Conservation (phyloP, 2,329 filamentous ascomycete genomes). For the Pseudogymnoascus sp. region DNA sequence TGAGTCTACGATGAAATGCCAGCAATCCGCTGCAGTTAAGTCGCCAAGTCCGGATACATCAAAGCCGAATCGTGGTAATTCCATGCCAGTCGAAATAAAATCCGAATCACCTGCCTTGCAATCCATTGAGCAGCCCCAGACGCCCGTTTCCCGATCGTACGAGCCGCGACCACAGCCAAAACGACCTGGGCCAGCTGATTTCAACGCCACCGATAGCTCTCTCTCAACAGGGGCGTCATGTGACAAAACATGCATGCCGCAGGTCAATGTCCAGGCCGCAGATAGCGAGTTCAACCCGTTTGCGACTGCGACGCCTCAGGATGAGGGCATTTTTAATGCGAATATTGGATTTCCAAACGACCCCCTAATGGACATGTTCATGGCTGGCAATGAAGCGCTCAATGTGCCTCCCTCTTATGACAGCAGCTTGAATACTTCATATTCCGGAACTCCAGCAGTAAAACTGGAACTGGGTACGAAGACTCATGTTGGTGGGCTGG, state of each 20-base stretch:
- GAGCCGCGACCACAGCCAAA: neutral
- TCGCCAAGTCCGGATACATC: neutral
- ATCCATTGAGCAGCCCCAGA: neutral
- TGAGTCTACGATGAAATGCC: neutral
- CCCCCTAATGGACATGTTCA: neutral
- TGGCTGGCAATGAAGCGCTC: neutral
- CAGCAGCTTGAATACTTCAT: slow-evolving; percentile 1
- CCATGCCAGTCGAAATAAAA: slow-evolving; percentile 1
- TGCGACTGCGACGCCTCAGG: neutral
- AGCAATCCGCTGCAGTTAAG: neutral
- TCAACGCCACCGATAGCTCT: neutral
- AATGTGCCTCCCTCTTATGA: neutral
- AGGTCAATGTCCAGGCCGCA: neutral
- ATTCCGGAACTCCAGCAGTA: neutral
- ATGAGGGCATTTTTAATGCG: neutral
- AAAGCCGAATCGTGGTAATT: neutral
- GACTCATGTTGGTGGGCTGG: neutral
- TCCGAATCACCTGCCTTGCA: neutral
- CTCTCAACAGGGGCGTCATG: neutral
- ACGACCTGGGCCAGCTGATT: neutral
- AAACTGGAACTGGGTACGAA: neutral
- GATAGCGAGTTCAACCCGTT: neutral
- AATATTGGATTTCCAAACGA: neutral
- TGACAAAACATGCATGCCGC: neutral
- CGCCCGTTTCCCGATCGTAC: neutral